Conservation (phyloP, 2,329 filamentous ascomycete species). For the Neophaeococcomyces aloes region DNA sequence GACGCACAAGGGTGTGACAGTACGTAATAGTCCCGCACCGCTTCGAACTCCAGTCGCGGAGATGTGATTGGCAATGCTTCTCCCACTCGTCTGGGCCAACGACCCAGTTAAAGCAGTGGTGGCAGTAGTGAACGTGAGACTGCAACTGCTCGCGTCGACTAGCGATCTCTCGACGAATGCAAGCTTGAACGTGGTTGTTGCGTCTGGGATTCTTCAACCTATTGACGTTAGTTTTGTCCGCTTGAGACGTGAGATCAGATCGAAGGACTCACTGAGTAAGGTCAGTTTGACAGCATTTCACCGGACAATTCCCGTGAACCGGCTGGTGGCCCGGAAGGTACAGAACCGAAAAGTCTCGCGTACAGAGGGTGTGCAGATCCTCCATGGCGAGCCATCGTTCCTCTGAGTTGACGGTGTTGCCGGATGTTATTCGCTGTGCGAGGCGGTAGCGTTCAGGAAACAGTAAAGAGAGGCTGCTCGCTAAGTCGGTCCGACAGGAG, state of each 20-base stretch:
- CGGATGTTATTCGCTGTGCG: slow-evolving; percentile 6
- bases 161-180: slow-evolving; percentile 10
- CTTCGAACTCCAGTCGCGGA: slow-evolving; percentile 9
- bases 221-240: too few species aligned
- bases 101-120: slow-evolving; percentile 13
- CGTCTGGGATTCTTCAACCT: not conserved
- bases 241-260: too few species aligned
- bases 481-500: slow-evolving; percentile 2
- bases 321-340: slow-evolving; percentile 9
- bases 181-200: slow-evolving; percentile 11
- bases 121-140: slow-evolving; percentile 12
- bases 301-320: slow-evolving; percentile 4
- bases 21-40: slow-evolving; percentile 13
- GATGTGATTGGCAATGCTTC: slow-evolving; percentile 12
- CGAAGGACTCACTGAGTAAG: slow-evolving; percentile 4
- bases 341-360: slow-evolving; percentile 6
- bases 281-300: slow-evolving; percentile 6
- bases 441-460: slow-evolving; percentile 11
- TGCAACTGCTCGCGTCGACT: not conserved
- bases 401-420: not conserved
- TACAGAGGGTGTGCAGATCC: slow-evolving; percentile 9
- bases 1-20: slow-evolving; percentile 12
- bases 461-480: slow-evolving; percentile 6
- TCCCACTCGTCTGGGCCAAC: slow-evolving; percentile 10
- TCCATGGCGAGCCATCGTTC: slow-evolving; percentile 10